A percentile compares a stretch with the other conserved stretches of the same genome.
These are phyloP conservation scores for Anthostomella pinea DNA, from an alignment of 2,329 filamentous ascomycete genomes.

Conservation along the genomic window DNA sequence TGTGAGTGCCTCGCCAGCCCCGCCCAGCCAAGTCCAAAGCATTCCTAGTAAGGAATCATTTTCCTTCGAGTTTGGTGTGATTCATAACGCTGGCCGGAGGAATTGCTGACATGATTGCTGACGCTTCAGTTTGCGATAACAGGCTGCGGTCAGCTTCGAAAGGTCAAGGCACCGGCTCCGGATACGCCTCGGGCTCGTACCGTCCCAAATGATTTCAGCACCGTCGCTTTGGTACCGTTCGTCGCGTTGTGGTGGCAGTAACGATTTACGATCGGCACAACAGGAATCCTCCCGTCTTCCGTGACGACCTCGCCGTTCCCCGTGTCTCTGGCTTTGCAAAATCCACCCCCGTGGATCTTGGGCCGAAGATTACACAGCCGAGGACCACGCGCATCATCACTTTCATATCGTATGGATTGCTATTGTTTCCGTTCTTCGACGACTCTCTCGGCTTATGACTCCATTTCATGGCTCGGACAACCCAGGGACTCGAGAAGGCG, in stretches of 20 bases:
- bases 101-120: constrained; percentile 74
- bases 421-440: constrained; percentile 39
- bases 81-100: constrained; percentile 73
- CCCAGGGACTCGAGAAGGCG: constrained; percentile 18
- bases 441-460: constrained; percentile 35
- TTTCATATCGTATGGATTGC: constrained; percentile 36
- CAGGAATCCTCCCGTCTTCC: constrained; percentile 18
- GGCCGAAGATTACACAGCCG: constrained; percentile 21
- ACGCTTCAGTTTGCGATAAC: constrained; percentile 78
- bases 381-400: constrained; percentile 21
- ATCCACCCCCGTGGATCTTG: constrained; percentile 19
- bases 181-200: constrained; percentile 41
- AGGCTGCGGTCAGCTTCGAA: constrained; percentile 83
- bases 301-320: constrained; percentile 22
- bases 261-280: constrained; percentile 21
- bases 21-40: constrained; percentile 49
- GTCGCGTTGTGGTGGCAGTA: constrained; percentile 25
- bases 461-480: constrained; percentile 35
- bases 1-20: constrained; percentile 76
- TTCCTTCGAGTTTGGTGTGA: constrained; percentile 82
- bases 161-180: constrained; percentile 47
- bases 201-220: constrained; percentile 41
- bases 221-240: constrained; percentile 21
- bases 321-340: constrained; percentile 20
- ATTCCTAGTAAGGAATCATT: constrained; percentile 86